Base-by-base conservation (phyloP, 176 grass and related monocot genomes). In the Eleusine indica region DNA sequence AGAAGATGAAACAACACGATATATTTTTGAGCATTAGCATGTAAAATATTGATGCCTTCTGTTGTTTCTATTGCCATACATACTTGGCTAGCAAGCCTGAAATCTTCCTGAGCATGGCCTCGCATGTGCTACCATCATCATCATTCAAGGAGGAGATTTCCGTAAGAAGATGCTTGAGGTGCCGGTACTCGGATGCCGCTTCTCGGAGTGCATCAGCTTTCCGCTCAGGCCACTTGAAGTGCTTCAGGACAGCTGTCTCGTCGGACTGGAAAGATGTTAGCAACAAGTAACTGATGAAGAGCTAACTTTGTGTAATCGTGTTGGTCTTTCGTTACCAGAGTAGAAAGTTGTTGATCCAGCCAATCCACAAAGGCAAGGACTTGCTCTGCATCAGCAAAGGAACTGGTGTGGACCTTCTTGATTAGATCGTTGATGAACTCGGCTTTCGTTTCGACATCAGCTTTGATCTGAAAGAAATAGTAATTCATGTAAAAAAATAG, bases 371-470 rank as follows among this genome's bases (percentile, higher is more conserved):
- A 58, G 19, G 56, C 9, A 58, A 58, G 56, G 19, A 58, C 56
- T 58, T 58, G 56, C 19, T 58, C 56, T n/a, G 9, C 77, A n/a
- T 77, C 57, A 0, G 87, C 70, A 75, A 85, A 98, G 42, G 89
- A 84, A 25, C 83, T 87, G 7, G 66, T 86, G 41, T 87, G 87
- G 28, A 95, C 80, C 84, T 90, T 95, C 62, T 88, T 76, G 63
- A 98, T 98, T 60, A 95, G 89, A 73, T 89, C 66, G 17, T 82
- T 91, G 65, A 98, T 91, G 75, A 98, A 79, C 56, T 90, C 79
- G 43, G 91, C 93, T 90, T 98, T 98, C 44, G 91, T 91, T 86
- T 93, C 87, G 6, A 98, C 87, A 64, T 95, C 96, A 0, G 87
- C 84, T 87, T 91, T 94, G 74, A 94, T 94, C 91, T 94, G 73